Evolutionary conservation across 1,139 yeast species (phyloP), one percentile per base, ranked within the genome.

Genomic region (Fermentozyma sake): DNA sequence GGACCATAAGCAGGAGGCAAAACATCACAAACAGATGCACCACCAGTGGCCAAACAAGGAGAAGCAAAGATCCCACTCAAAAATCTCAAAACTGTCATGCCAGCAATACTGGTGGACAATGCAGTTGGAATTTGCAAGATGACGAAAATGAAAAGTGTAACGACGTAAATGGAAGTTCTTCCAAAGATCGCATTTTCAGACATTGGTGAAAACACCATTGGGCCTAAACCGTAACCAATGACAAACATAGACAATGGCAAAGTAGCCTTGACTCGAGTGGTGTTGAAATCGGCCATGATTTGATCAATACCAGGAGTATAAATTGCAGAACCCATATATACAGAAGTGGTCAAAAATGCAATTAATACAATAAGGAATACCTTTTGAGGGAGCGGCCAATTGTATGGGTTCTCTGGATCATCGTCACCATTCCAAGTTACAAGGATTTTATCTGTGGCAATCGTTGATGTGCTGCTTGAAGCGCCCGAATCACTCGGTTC

Each of bases 321-420:
- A 14, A 76, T 68, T 1, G 83, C 76, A 1, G 82, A 64, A 4
- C 76, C 80, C 66, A 75, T 71, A 41, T 78, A 78, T 3, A 75
- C 76, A 4, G 71, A 58, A 4, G 62, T 50, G 2, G 82, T 73
- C 31, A 77, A 55, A 20, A 72, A 31, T 26, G 66, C 60, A 16
- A 72, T 55, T 32, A 65, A 54, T 6, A 62, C 11, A 1, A 65
- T 50, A 22, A 72, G 58, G 13, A 68, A 29, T 0, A 52, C 27
- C 42, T 72, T 74, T 24, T 54, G 52, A 7, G 31, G 20, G 1
- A 46, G 15, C 0, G 75, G 57, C 80, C 82, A 78, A 46, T 77
- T 78, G 22, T 51, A 46, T 1, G 85, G 84, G 40, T 75, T 61
- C 26, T 69, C 77, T 0, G 77, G 76, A 41, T 76, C 82, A 31